A percentile compares a stretch with the other conserved stretches of the same genome.
Conservation (phyloP, 129 eudicot genomes). For the Lactuca saligna region DNA sequence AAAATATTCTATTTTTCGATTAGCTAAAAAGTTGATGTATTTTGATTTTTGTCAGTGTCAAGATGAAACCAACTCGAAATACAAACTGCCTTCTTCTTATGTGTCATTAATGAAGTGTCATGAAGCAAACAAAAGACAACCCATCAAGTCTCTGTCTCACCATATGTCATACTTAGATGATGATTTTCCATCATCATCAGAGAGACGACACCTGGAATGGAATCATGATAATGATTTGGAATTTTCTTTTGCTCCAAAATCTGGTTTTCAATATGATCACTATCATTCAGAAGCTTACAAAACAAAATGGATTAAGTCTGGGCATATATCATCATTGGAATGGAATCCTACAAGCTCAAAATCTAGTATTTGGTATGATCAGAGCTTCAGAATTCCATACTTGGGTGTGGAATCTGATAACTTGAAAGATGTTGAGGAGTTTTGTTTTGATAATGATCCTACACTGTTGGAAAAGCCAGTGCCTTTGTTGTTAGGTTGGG, state of each 20-base stretch:
- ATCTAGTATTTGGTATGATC: slow-evolving; percentile 13
- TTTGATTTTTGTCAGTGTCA: slow-evolving; percentile 28
- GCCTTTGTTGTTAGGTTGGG: slow-evolving; percentile 58
- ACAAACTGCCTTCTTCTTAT: slow-evolving; percentile 20
- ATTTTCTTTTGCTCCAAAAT: slow-evolving; percentile 27
- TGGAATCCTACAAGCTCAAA: slow-evolving; percentile 27
- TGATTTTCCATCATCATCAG: neutral
- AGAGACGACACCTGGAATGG: slow-evolving; percentile 34
- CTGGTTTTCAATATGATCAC: slow-evolving; percentile 16
- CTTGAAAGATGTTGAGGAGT: slow-evolving; percentile 30
- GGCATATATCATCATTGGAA: slow-evolving; percentile 6
- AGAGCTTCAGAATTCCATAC: slow-evolving; percentile 14
- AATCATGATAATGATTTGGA: slow-evolving; percentile 16
- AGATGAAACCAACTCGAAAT: slow-evolving; percentile 15
- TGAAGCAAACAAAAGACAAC: slow-evolving; percentile 23
- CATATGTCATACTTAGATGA: neutral
- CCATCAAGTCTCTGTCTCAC: slow-evolving; percentile 3
- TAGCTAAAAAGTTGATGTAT: slow-evolving; percentile 19
- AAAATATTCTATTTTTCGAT: slow-evolving; percentile 8
- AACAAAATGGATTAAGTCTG: neutral
- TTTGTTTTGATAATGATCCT: slow-evolving; percentile 27
- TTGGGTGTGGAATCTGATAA: slow-evolving; percentile 20
- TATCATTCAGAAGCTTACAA: slow-evolving; percentile 18
- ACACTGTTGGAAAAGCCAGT: slow-evolving; percentile 33
- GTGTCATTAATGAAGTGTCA: slow-evolving; percentile 20